A percentile compares a stretch with the other conserved stretches of the same genome.
Evolutionary conservation across 2,329 filamentous ascomycete species (phyloP).

Genomic region (Penicillium freii): DNA sequence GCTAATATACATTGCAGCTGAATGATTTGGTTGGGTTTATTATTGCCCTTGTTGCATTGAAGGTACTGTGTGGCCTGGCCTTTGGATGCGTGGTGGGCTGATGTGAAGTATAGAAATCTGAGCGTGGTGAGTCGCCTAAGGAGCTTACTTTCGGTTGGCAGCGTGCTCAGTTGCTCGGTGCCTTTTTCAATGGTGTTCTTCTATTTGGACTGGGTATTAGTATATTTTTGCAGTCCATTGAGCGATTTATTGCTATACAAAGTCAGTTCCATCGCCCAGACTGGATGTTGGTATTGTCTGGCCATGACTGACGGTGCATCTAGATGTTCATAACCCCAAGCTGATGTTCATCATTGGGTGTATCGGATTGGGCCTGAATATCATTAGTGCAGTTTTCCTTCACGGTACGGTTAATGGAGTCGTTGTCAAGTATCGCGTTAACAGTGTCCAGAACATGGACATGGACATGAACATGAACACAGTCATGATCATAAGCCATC

Average conservation of each 20-base stretch:
- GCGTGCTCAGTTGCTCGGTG: conserved; percentile 67
- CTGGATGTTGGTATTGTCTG: not conserved
- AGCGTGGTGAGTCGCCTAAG: conserved; percentile 56
- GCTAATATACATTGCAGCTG: conserved; percentile 48
- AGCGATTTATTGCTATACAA: conserved; percentile 49
- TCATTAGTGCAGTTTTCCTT: conserved; percentile 64
- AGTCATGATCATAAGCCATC: not conserved
- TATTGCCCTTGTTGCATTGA: conserved; percentile 63
- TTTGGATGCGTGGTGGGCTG: not conserved
- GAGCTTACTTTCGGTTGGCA: conserved; percentile 73
- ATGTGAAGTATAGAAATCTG: conserved; percentile 50
- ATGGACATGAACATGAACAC: conserved; percentile 18
- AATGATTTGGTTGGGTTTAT: conserved; percentile 70
- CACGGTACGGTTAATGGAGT: conserved; percentile 51
- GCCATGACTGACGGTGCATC: conserved; percentile 5
- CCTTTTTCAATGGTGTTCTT: conserved; percentile 79
- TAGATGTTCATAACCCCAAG: conserved; percentile 63
- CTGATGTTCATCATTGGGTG: conserved; percentile 68
- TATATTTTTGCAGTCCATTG: conserved; percentile 70
- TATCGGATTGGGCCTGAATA: conserved; percentile 64
- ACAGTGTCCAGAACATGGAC: conserved; percentile 20
- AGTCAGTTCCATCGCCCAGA: conserved; percentile 19
- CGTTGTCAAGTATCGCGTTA: not conserved
- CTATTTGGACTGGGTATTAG: conserved; percentile 69
- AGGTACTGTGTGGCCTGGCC: conserved; percentile 43